Conservation (phyloP, 176 grass and related monocot species). For the maize (Zea mays) region DNA sequence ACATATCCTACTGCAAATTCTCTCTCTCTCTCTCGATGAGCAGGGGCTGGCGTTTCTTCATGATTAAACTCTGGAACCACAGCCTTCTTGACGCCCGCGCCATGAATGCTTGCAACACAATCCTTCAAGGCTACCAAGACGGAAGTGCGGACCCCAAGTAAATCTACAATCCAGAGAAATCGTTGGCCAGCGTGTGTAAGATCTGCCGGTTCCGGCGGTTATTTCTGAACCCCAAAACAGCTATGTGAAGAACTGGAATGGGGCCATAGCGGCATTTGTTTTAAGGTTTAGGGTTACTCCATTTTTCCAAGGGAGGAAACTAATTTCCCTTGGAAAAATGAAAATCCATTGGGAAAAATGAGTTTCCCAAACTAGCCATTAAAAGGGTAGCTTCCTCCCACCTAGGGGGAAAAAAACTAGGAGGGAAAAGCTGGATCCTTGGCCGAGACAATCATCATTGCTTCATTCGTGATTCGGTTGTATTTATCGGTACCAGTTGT, state of each 20-base stretch:
- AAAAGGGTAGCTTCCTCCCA: constrained; percentile 4
- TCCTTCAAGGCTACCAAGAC: constrained; percentile 70
- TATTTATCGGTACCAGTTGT: background rate
- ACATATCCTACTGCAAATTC: constrained; percentile 28
- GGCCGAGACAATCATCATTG: background rate
- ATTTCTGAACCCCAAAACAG: background rate
- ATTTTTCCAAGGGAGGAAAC: no score
- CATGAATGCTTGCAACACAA: constrained; percentile 71
- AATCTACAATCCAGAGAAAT: constrained; percentile 8
- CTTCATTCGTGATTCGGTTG: constrained; percentile 9
- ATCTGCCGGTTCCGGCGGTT: background rate
- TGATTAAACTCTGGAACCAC: constrained; percentile 99
- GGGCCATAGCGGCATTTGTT: background rate
- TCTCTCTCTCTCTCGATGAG: constrained; percentile 22
- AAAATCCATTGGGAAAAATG: no score
- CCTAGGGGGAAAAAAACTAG: background rate
- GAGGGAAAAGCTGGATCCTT: background rate
- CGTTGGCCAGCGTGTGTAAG: background rate
- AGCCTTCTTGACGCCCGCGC: constrained; percentile 76
- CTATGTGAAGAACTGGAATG: background rate
- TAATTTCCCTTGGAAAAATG: no score
- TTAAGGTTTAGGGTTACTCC: no score
- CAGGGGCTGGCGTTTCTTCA: constrained; percentile 89
- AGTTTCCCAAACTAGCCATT: no score
- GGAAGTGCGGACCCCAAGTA: constrained; percentile 50